Percentiles rank a stretch among this genome's conserved stretches.
These are phyloP conservation scores for Cladosporium sphaerospermum DNA, from an alignment of 2,329 filamentous ascomycete genomes.

Conservation along the genomic window DNA sequence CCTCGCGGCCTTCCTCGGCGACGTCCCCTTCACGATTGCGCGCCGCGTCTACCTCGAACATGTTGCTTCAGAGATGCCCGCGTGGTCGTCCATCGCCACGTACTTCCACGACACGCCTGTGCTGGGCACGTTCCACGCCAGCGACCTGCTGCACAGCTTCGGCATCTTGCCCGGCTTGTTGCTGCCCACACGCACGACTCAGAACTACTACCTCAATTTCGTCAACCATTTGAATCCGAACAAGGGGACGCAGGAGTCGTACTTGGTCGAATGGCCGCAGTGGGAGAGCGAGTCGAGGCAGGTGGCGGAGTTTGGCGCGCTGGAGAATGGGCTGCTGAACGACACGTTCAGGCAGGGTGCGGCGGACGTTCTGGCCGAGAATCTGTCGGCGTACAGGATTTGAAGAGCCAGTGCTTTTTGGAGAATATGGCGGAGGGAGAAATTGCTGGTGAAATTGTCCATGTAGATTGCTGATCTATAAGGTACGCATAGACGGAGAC, in stretches of 20 bases:
- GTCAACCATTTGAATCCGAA: background rate
- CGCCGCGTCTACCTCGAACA: slow-evolving; percentile 57
- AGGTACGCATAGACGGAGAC: too few relatives aligned
- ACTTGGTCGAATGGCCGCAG: background rate
- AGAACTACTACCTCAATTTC: slow-evolving; percentile 6
- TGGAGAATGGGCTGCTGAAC: background rate
- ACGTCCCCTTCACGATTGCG: slow-evolving; percentile 67
- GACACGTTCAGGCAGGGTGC: background rate
- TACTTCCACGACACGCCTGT: slow-evolving; percentile 67
- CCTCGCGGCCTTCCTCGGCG: slow-evolving; percentile 66
- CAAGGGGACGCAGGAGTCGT: background rate
- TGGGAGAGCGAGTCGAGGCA: background rate
- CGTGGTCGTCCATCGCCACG: slow-evolving; percentile 69
- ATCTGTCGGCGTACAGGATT: background rate
- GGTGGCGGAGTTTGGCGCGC: background rate
- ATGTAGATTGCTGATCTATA: too few relatives aligned
- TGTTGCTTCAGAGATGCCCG: slow-evolving; percentile 53
- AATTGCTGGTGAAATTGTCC: too few relatives aligned
- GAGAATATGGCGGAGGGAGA: too few relatives aligned
- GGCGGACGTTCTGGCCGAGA: background rate
- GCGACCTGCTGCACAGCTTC: slow-evolving; percentile 64
- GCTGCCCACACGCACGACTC: background rate
- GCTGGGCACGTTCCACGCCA: slow-evolving; percentile 69
- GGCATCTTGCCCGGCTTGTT: background rate
- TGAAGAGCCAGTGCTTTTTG: background rate